Conservation (phyloP, 371 early-diverging fungal genomes). For the Parasitella parasitica region DNA sequence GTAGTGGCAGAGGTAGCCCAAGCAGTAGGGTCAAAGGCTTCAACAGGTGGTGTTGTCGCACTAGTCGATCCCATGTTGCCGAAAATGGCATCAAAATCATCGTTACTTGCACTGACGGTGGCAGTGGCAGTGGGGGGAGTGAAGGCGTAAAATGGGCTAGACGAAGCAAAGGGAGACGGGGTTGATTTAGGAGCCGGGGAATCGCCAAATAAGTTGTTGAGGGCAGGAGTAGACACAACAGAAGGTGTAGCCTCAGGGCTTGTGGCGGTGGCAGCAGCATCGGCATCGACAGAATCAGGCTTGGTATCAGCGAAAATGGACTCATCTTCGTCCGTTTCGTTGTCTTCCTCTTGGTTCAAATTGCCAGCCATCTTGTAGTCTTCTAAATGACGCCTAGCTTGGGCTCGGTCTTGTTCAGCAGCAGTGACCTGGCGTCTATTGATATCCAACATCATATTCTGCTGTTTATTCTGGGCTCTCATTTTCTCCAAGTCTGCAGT, state of each 20-base stretch:
- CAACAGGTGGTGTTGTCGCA: neutral
- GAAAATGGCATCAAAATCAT: slow-evolving; percentile 50
- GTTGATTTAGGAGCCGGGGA: neutral
- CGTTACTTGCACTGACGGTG: neutral
- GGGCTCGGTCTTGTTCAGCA: slow-evolving; percentile 45
- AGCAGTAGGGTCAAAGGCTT: slow-evolving; percentile 24
- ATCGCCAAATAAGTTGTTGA: slow-evolving; percentile 16
- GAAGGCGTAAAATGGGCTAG: slow-evolving; percentile 1
- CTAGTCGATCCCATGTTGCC: slow-evolving; percentile 20
- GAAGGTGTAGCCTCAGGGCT: slow-evolving; percentile 1
- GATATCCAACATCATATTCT: slow-evolving; percentile 49
- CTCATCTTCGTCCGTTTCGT: slow-evolving; percentile 1
- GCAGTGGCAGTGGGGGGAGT: neutral
- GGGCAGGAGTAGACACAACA: slow-evolving; percentile 16
- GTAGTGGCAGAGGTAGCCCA: slow-evolving; percentile 23
- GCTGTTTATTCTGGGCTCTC: slow-evolving; percentile 40
- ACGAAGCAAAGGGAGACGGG: neutral
- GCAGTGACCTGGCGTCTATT: slow-evolving; percentile 51
- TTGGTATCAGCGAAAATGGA: slow-evolving; percentile 1
- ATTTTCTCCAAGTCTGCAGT: slow-evolving; percentile 30
- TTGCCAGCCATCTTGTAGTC: slow-evolving; percentile 38
- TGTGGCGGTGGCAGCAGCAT: neutral
- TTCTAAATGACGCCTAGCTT: slow-evolving; percentile 36
- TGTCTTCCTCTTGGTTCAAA: slow-evolving; percentile 1
- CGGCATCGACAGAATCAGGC: neutral